A percentile compares a stretch with the other conserved stretches of the same genome.
Conservation (phyloP, 2,329 filamentous ascomycete species). For the Furcasterigmium furcatum region DNA sequence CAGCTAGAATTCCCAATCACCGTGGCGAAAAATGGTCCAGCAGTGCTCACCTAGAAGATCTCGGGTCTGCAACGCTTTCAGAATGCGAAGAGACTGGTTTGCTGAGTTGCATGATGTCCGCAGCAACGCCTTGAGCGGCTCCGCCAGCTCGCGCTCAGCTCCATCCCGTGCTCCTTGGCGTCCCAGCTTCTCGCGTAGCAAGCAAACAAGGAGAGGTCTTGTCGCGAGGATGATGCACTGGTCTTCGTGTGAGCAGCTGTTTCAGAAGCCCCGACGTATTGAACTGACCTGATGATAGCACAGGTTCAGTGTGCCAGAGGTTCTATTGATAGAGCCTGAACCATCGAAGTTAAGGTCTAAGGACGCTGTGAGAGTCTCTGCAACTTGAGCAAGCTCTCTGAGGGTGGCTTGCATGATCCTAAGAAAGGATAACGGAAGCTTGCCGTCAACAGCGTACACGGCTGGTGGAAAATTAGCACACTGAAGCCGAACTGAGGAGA, state of each 20-base stretch:
- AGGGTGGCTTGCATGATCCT: slow-evolving; percentile 4
- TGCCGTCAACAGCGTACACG: slow-evolving; percentile 6
- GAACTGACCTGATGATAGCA: slow-evolving; percentile 6
- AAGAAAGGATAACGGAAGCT: slow-evolving; percentile 3
- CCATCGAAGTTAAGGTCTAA: slow-evolving; percentile 7
- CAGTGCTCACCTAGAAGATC: not conserved
- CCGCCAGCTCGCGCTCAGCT: slow-evolving; percentile 1
- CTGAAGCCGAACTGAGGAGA: not conserved
- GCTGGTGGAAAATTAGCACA: not conserved
- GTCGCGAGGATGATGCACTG: slow-evolving; percentile 5
- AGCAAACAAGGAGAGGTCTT: slow-evolving; percentile 2
- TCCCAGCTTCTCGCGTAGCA: slow-evolving; percentile 3
- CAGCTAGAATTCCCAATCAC: not conserved
- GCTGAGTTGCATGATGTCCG: slow-evolving; percentile 6
- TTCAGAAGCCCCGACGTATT: not conserved
- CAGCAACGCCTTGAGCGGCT: slow-evolving; percentile 3
- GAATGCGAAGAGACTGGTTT: slow-evolving; percentile 4
- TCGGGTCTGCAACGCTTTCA: slow-evolving; percentile 2
- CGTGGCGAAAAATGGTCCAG: not conserved
- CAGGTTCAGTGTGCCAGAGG: slow-evolving; percentile 4
- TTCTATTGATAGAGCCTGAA: slow-evolving; percentile 2
- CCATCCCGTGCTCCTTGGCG: not conserved
- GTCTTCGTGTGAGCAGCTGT: not conserved
- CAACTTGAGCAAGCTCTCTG: slow-evolving; percentile 2
- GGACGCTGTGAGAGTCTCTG: slow-evolving; percentile 1